Evolutionary conservation across 2,329 filamentous ascomycete species (phyloP).

Genomic region (Aspergillus calidoustus): DNA sequence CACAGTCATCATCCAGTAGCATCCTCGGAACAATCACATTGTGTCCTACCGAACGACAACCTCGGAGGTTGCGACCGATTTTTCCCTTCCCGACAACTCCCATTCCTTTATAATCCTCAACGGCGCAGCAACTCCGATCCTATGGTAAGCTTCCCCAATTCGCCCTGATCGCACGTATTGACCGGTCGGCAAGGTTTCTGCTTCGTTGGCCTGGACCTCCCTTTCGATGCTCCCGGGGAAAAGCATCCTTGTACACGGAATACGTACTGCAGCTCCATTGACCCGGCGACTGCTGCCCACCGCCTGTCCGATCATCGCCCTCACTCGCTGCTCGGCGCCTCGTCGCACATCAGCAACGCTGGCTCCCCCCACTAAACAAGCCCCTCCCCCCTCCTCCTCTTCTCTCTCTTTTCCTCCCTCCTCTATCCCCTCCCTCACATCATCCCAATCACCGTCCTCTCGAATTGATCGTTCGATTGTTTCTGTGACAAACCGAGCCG

Average conservation of each 20-base stretch:
- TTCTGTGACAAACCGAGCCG: slow-evolving; percentile 41
- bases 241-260: slow-evolving; percentile 12
- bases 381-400: slow-evolving; percentile 31
- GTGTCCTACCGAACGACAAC: slow-evolving; percentile 8
- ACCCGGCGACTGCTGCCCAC: slow-evolving; percentile 39
- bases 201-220: slow-evolving; percentile 8
- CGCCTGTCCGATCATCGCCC: slow-evolving; percentile 35
- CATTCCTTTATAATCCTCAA: slow-evolving; percentile 15
- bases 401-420: slow-evolving; percentile 30
- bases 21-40: slow-evolving; percentile 7
- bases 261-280: slow-evolving; percentile 32
- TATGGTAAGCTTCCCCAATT: slow-evolving; percentile 13
- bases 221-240: slow-evolving; percentile 12
- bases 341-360: slow-evolving; percentile 44
- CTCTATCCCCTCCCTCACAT: slow-evolving; percentile 27
- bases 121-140: slow-evolving; percentile 10
- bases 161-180: slow-evolving; percentile 6
- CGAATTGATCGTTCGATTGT: slow-evolving; percentile 27
- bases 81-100: slow-evolving; percentile 13
- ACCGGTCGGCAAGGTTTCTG: slow-evolving; percentile 14
- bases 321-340: slow-evolving; percentile 31
- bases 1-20: slow-evolving; percentile 8
- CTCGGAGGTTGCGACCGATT: slow-evolving; percentile 15
- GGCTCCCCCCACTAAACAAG: slow-evolving; percentile 47
- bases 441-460: slow-evolving; percentile 22